phyloP scores from a whole-genome alignment of 106 monocot species.

The Dendrobium catenatum region DNA sequence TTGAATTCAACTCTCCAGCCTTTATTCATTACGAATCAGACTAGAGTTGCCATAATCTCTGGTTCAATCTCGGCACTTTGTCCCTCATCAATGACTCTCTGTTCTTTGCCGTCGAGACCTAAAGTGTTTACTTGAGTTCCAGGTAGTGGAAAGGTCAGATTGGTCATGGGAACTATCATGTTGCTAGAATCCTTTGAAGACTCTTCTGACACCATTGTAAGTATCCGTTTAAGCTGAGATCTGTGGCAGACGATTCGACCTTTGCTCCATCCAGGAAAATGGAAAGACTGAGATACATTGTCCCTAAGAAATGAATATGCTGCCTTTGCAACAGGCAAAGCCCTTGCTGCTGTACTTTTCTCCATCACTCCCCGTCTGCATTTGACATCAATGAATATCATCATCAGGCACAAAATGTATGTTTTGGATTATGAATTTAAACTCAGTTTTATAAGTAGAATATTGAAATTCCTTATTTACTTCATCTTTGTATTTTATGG shows the following conservation, averaged over 20 bases:
- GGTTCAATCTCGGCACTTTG: constrained; percentile 11
- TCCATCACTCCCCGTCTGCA: constrained; percentile 91
- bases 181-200: constrained; percentile 15
- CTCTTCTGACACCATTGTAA: constrained; percentile 15
- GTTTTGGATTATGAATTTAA: neutral
- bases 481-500: no score
- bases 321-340: constrained; percentile 57
- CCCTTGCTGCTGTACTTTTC: constrained; percentile 49
- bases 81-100: neutral
- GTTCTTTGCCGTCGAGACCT: neutral
- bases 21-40: constrained; percentile 1
- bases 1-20: neutral
- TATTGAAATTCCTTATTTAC: no score
- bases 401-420: neutral
- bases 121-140: constrained; percentile 43
- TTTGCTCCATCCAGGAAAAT: constrained; percentile 89
- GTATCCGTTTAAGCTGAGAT: constrained; percentile 62
- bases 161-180: constrained; percentile 31
- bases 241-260: constrained; percentile 74
- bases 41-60: constrained; percentile 30
- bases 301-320: constrained; percentile 70
- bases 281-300: constrained; percentile 54
- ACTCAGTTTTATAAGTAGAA: neutral
- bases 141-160: constrained; percentile 51
- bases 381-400: constrained; percentile 5